phyloP scores from a whole-genome alignment of 2,329 filamentous ascomycete genomes.

The Aspergillus ustus region DNA sequence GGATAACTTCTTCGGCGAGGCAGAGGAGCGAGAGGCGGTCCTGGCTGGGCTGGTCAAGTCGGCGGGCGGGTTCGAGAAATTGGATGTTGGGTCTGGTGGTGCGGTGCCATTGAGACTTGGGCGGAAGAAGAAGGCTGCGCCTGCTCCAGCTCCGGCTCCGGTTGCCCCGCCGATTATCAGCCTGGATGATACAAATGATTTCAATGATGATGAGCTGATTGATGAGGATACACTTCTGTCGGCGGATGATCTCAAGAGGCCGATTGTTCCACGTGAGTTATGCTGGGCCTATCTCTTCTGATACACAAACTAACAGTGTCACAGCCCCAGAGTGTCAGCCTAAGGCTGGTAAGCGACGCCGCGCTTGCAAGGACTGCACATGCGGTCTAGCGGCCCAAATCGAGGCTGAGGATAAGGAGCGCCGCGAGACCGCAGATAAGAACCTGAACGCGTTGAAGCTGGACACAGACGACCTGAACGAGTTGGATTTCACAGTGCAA shows the following conservation, averaged over 20 bases:
- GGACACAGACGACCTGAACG: slow-evolving; percentile 74
- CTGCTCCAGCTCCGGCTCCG: slow-evolving; percentile 4
- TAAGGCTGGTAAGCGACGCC: slow-evolving; percentile 76
- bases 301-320: slow-evolving; percentile 19
- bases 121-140: slow-evolving; percentile 60
- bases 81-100: slow-evolving; percentile 62
- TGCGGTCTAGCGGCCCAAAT: slow-evolving; percentile 87
- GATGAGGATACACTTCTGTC: slow-evolving; percentile 88
- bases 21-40: slow-evolving; percentile 67
- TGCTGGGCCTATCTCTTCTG: neutral
- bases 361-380: slow-evolving; percentile 97
- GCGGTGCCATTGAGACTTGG: slow-evolving; percentile 66
- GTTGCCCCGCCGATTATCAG: slow-evolving; percentile 15
- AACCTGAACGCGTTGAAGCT: slow-evolving; percentile 64
- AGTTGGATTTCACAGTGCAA: slow-evolving; percentile 96
- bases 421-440: slow-evolving; percentile 67
- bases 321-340: slow-evolving; percentile 84
- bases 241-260: slow-evolving; percentile 79
- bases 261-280: slow-evolving; percentile 77
- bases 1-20: slow-evolving; percentile 24
- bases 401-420: slow-evolving; percentile 79
- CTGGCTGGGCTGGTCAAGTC: slow-evolving; percentile 75
- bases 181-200: slow-evolving; percentile 14
- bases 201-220: slow-evolving; percentile 77
- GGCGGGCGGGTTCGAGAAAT: slow-evolving; percentile 73